Evolutionary conservation across 306 rosid genomes (phyloP).

Genomic region (Senna siamea): DNA sequence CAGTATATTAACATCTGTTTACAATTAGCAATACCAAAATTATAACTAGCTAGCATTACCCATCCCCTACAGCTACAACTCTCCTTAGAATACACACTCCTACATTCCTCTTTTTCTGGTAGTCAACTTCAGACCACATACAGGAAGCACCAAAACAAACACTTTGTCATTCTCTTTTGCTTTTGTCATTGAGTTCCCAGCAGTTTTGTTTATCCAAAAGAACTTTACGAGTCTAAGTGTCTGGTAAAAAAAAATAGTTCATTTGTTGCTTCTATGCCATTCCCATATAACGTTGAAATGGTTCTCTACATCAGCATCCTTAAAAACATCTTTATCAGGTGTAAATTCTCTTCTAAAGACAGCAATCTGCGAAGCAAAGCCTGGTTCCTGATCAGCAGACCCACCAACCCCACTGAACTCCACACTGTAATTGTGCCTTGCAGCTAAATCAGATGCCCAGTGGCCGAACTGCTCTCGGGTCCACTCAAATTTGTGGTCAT

Average conservation of each 20-base stretch:
- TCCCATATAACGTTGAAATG: slow-evolving; percentile 65
- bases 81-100: neutral
- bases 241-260: neutral
- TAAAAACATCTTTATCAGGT: slow-evolving; percentile 31
- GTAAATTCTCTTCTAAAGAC: slow-evolving; percentile 63
- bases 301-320: slow-evolving; percentile 39
- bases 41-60: neutral
- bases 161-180: slow-evolving; percentile 21
- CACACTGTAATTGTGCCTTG: slow-evolving; percentile 72
- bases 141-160: neutral
- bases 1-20: neutral
- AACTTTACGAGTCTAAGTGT: slow-evolving; percentile 26
- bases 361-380: slow-evolving; percentile 98
- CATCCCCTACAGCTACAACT: neutral
- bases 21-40: neutral
- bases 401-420: slow-evolving; percentile 95
- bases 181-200: slow-evolving; percentile 12
- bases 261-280: slow-evolving; percentile 53
- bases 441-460: slow-evolving; percentile 83
- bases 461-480: slow-evolving; percentile 77
- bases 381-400: slow-evolving; percentile 76
- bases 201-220: slow-evolving; percentile 20
- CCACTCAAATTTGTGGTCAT: slow-evolving; percentile 98
- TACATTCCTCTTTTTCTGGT: neutral
- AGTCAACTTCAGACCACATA: slow-evolving; percentile 22